Conservation (phyloP, 1,284 basidiomycete species). For the Waitea zeae region DNA sequence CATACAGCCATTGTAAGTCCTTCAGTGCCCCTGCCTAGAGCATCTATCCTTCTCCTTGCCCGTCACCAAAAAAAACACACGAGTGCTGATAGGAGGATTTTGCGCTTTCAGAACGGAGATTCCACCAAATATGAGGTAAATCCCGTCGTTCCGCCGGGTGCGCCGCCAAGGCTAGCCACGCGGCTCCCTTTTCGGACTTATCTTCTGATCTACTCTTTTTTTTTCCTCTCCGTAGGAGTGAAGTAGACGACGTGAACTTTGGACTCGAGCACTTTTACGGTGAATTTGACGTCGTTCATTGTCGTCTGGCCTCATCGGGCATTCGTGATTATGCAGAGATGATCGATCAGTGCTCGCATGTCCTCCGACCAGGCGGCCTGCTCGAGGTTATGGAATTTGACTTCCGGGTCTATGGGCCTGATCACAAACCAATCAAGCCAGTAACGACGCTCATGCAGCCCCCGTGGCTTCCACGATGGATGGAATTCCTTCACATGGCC, state of each 20-base stretch:
- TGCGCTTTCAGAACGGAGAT: constrained; percentile 26
- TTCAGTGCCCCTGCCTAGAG: too few species aligned
- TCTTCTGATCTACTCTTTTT: constrained; percentile 2
- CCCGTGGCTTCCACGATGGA: too few species aligned
- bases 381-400: constrained; percentile 52
- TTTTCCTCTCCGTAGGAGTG: constrained; percentile 29
- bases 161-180: too few species aligned
- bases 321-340: constrained; percentile 49
- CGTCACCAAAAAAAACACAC: too few species aligned
- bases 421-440: too few species aligned
- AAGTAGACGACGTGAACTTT: constrained; percentile 70
- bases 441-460: too few species aligned
- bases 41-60: too few species aligned
- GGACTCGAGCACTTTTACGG: constrained; percentile 66
- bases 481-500: too few species aligned
- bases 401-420: constrained; percentile 35
- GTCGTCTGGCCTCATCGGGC: constrained; percentile 16
- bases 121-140: constrained; percentile 53
- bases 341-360: constrained; percentile 47
- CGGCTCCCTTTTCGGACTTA: constrained; percentile 4
- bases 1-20: constrained; percentile 47
- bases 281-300: constrained; percentile 56
- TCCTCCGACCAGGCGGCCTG: constrained; percentile 53
- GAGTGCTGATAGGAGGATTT: too few species aligned
- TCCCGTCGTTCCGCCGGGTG: too few species aligned